Evolutionary conservation across 345 rosid genomes (phyloP).

Genomic region (Acer saccharum): DNA sequence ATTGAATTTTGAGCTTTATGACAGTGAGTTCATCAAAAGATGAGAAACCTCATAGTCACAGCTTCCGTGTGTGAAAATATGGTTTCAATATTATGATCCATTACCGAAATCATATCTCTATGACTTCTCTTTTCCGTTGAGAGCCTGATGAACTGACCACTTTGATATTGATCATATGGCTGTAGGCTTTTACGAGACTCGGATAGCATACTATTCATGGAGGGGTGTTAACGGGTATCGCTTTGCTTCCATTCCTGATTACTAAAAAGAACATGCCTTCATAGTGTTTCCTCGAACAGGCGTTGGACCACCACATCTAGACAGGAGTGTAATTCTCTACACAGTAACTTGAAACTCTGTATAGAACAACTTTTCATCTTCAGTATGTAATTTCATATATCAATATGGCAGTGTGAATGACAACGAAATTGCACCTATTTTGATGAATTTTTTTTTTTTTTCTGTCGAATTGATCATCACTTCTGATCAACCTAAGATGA

Average conservation of each 20-base stretch:
- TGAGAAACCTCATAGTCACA: no score
- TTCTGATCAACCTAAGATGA: not conserved
- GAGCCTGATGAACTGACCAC: not conserved
- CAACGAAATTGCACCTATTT: not conserved
- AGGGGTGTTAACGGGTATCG: conserved; percentile 83
- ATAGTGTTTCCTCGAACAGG: not conserved
- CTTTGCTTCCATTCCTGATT: conserved; percentile 78
- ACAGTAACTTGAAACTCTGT: no score
- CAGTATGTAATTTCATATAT: not conserved
- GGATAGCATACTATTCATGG: conserved; percentile 91
- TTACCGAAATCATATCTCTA: not conserved
- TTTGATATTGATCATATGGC: not conserved
- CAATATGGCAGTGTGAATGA: not conserved
- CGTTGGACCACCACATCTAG: not conserved
- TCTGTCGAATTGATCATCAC: not conserved
- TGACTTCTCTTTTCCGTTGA: not conserved
- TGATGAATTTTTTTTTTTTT: no score
- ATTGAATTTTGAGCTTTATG: no score
- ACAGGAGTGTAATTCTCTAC: not conserved
- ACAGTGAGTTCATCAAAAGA: no score
- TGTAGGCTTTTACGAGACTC: conserved; percentile 88
- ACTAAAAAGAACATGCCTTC: conserved; percentile 35
- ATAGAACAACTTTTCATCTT: not conserved
- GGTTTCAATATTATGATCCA: not conserved
- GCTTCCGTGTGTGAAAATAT: no score